Base-by-base conservation (phyloP, 345 rosid species). In the Garcia nutans region DNA sequence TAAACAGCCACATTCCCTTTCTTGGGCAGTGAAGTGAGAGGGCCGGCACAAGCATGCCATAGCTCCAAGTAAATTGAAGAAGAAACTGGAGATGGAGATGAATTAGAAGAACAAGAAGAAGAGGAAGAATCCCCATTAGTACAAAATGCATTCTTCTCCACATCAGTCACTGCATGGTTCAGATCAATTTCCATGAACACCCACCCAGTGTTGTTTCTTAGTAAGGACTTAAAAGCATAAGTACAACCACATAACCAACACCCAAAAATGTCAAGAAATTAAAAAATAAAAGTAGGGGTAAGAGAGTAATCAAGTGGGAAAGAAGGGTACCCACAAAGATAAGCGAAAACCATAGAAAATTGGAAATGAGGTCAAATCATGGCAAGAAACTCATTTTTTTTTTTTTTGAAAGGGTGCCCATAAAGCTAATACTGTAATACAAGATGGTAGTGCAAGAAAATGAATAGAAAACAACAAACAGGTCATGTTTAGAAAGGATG, bases 11-110 rank as follows among this genome's bases (percentile, higher is more conserved):
- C 89, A 86, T 88, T 89, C 80, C 93, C 97, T 85, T 87, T 89
- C 79, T 86, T 89, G 76, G 94, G 96, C 45, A 93, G 92, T 57
- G 85, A 88, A 77, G 89, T 83, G 64, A 89, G 93, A 77, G 96
- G 96, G 17, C 97, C 97, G 83, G 95, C 97, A 83, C 95, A 90
- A 74, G 97, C 97, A 85, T 89, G 94, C 97, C 97, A 92, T 2
- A 92, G 92, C 87, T 89, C 97, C 74, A 89, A 83, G 86, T 90
- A 92, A 44, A 87, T 84, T 54, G 96, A 88, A 68, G 93, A 82
- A 26, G 88, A 82, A 59, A 82, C 76, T 75, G 83, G 78, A 76
- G 89, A 75, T 24, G 86, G 66, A 67, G 92, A 84, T 15, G 90
- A 85, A 76, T 85, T 81, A 49, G 89, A 82, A 69, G 92, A 88